A percentile compares a stretch with the other conserved stretches of the same genome.
Evolutionary conservation across 2,329 filamentous ascomycete genomes (phyloP).

Genomic region (Colletotrichum cereale): DNA sequence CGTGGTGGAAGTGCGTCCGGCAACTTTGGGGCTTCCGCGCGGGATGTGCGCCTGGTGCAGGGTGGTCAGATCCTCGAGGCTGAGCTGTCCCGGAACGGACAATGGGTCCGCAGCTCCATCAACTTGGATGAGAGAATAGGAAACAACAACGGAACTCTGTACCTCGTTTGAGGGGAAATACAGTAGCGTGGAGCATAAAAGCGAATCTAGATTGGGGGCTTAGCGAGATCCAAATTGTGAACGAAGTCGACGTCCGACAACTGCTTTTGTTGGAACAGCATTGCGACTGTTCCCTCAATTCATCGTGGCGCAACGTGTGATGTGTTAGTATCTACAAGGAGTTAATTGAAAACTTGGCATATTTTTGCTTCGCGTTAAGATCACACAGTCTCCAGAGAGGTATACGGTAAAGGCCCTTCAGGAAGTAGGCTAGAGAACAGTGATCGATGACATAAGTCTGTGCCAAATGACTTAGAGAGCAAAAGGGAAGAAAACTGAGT

Average conservation of each 20-base stretch:
- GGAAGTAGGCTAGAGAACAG: too few species aligned
- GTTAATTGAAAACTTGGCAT: constrained; percentile 59
- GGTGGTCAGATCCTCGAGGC: constrained; percentile 51
- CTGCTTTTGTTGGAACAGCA: neutral
- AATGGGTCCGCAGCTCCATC: constrained; percentile 49
- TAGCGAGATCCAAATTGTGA: neutral
- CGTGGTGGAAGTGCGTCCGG: constrained; percentile 42
- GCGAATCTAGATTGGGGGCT: constrained; percentile 16
- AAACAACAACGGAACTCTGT: constrained; percentile 48
- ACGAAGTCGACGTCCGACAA: neutral
- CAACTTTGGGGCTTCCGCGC: constrained; percentile 51
- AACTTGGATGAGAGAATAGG: constrained; percentile 51
- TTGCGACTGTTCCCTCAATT: too few species aligned
- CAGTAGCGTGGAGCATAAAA: neutral
- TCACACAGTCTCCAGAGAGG: neutral
- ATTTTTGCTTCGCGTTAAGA: neutral
- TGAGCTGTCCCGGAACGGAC: constrained; percentile 48
- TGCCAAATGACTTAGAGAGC: too few species aligned
- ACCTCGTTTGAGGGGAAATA: constrained; percentile 3
- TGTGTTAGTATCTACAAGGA: too few species aligned
- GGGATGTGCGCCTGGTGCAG: constrained; percentile 53
- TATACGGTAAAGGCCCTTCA: too few species aligned
- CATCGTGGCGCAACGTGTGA: too few species aligned
- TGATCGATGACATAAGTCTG: too few species aligned
- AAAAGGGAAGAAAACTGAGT: too few species aligned